A percentile compares a stretch with the other conserved stretches of the same genome.
These are phyloP conservation scores for Psilocybe sp. DNA, from an alignment of 768 basidiomycete genomes.

Conservation along the genomic window DNA sequence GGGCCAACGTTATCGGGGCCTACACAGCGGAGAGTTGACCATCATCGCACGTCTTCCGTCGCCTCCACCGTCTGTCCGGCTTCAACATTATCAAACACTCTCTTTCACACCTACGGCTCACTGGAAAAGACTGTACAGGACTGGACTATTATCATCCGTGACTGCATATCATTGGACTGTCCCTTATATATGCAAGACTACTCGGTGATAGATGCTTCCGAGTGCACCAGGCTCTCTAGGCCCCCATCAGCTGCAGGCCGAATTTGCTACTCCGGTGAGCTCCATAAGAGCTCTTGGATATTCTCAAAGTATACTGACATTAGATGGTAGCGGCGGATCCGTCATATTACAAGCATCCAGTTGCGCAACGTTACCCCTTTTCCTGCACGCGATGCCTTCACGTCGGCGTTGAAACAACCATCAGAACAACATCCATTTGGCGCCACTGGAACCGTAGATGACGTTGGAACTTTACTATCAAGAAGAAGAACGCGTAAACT, in stretches of 20 bases:
- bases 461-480: slow-evolving; percentile 60
- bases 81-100: no score
- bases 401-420: slow-evolving; percentile 71
- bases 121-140: neutral
- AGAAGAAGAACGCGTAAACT: slow-evolving; percentile 59
- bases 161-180: slow-evolving; percentile 4
- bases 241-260: slow-evolving; percentile 8
- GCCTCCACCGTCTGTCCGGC: no score
- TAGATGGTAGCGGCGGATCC: slow-evolving; percentile 56
- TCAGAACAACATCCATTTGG: slow-evolving; percentile 60
- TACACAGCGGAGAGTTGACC: no score
- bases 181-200: slow-evolving; percentile 16
- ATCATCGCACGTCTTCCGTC: no score
- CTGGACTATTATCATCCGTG: slow-evolving; percentile 2
- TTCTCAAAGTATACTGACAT: slow-evolving; percentile 1
- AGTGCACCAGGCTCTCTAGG: slow-evolving; percentile 15
- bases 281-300: neutral
- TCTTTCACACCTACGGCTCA: no score
- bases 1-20: no score
- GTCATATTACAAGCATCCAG: slow-evolving; percentile 72
- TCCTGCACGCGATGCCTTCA: slow-evolving; percentile 73
- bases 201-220: slow-evolving; percentile 17
- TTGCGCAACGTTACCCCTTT: slow-evolving; percentile 84
- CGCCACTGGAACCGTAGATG: slow-evolving; percentile 58
- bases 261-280: slow-evolving; percentile 17